A percentile compares a stretch with the other conserved stretches of the same genome.
Evolutionary conservation across 768 basidiomycete genomes (phyloP).

Genomic region (Trametes sanguinea): DNA sequence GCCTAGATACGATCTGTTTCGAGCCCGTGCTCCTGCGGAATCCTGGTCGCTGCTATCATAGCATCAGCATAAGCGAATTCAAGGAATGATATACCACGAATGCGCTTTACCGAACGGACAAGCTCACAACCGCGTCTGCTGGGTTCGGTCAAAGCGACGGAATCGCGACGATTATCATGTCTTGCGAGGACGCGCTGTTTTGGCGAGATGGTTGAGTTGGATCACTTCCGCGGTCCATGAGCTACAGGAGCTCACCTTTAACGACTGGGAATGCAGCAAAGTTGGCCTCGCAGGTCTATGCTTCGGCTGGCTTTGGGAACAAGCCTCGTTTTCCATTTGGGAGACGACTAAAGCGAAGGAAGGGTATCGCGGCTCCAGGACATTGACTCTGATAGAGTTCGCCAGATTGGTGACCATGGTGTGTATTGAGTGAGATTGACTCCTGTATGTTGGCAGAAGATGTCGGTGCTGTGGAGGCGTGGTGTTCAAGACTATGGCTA

Average conservation of each 20-base stretch:
- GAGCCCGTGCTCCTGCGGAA: not conserved
- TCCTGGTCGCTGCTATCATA: not conserved
- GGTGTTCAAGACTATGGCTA: too few species aligned
- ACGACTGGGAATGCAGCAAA: constrained; percentile 1
- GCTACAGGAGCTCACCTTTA: not conserved
- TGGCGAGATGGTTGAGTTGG: too few species aligned
- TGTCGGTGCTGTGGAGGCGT: too few species aligned
- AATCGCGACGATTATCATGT: not conserved
- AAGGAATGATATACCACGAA: not conserved
- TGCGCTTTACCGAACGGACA: not conserved
- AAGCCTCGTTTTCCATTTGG: not conserved
- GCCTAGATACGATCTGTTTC: too few species aligned
- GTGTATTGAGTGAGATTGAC: too few species aligned
- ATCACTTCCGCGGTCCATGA: too few species aligned
- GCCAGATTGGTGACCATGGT: not conserved
- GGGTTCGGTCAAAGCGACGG: not conserved
- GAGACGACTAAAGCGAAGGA: not conserved
- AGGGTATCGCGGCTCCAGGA: not conserved
- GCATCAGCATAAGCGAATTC: not conserved
- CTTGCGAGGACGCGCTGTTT: not conserved
- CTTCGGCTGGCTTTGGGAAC: not conserved
- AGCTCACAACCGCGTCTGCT: not conserved
- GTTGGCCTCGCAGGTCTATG: not conserved
- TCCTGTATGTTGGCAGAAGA: too few species aligned
- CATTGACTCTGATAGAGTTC: not conserved